These are phyloP conservation scores for Flaveria trinervia DNA, from an alignment of 129 eudicot genomes.

Conservation along the genomic window DNA sequence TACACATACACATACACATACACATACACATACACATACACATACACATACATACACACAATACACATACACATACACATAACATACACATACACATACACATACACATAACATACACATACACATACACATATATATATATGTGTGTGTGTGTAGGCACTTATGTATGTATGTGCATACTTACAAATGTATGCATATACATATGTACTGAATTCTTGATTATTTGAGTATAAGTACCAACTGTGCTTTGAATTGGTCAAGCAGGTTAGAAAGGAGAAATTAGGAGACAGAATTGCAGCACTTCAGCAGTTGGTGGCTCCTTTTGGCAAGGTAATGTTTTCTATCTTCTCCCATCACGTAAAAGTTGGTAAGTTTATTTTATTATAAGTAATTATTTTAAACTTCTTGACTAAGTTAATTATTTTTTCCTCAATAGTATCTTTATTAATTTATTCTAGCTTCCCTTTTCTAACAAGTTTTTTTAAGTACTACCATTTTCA, in stretches of 20 bases:
- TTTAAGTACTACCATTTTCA: background rate
- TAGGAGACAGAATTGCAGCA: constrained; percentile 92
- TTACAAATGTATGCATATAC: too few species aligned
- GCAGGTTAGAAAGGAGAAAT: constrained; percentile 83
- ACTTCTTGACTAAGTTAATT: constrained; percentile 18
- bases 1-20: too few species aligned
- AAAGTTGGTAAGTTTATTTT: constrained; percentile 22
- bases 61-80: background rate
- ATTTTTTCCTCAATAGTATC: background rate
- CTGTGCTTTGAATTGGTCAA: constrained; percentile 2
- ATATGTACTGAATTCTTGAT: background rate
- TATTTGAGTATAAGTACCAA: background rate
- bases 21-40: too few species aligned
- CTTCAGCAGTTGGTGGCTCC: constrained; percentile 94
- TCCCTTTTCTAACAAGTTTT: background rate
- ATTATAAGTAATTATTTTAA: background rate
- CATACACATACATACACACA: too few species aligned
- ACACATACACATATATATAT: background rate
- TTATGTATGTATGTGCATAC: background rate
- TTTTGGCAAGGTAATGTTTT: constrained; percentile 73
- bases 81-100: too few species aligned
- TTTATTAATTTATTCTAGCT: too few species aligned
- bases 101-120: too few species aligned
- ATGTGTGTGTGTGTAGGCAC: background rate
- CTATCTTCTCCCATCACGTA: constrained; percentile 33